A percentile compares a stretch with the other conserved stretches of the same genome.
phyloP scores from a whole-genome alignment of 176 grass and related monocot genomes.

The Oryza australiensis region DNA sequence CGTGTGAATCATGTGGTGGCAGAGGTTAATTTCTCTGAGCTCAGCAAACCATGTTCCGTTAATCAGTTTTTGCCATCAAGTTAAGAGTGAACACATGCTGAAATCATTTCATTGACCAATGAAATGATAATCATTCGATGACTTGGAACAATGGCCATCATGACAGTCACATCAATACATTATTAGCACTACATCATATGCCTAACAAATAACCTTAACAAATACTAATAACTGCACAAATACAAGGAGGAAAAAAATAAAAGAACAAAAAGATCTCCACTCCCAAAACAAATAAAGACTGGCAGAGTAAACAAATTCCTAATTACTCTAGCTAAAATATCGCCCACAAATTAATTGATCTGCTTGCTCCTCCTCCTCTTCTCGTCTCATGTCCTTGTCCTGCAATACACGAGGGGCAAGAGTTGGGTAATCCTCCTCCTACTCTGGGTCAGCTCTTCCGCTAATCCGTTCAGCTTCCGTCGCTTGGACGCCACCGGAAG shows the following conservation, averaged over 20 bases:
- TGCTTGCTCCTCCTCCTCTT: neutral
- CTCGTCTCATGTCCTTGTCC: conserved; percentile 18
- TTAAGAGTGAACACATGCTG: no score
- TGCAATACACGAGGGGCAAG: neutral
- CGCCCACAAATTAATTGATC: neutral
- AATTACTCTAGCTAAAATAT: neutral
- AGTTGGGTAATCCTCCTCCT: conserved; percentile 11
- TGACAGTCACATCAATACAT: no score
- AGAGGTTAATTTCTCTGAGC: no score
- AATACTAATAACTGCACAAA: neutral
- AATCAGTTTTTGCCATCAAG: no score
- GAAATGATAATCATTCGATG: no score
- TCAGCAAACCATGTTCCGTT: no score
- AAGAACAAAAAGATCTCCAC: neutral
- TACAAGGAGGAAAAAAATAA: neutral
- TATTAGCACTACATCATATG: no score
- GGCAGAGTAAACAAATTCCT: neutral
- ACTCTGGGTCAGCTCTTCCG: conserved; percentile 16
- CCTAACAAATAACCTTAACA: no score
- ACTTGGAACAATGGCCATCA: no score
- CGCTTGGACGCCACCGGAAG: conserved; percentile 27
- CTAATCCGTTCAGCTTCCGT: conserved; percentile 17
- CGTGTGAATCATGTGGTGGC: no score
- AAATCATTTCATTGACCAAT: no score
- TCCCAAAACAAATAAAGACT: neutral